phyloP scores from a whole-genome alignment of 257 asterid species.

The Primulina huaijiensis region DNA sequence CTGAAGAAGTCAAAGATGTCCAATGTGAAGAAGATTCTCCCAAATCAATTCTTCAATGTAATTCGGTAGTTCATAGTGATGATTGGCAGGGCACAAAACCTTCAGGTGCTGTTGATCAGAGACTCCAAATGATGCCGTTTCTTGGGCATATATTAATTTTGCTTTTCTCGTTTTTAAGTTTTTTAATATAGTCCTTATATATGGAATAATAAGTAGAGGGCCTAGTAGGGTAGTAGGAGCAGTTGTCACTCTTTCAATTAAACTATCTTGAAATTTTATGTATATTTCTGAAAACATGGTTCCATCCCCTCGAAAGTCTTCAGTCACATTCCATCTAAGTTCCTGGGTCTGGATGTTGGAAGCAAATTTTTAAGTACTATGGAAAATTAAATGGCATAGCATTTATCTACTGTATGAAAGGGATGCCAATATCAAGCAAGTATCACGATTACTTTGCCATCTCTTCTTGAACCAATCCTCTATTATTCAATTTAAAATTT shows the following conservation, averaged over 20 bases:
- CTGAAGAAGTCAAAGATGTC: slow-evolving; percentile 25
- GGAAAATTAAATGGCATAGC: background rate
- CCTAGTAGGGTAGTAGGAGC: background rate
- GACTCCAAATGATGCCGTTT: background rate
- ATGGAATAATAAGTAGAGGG: background rate
- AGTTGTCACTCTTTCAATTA: too few relatives aligned
- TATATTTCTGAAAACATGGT: background rate
- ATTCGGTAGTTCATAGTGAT: slow-evolving; percentile 20
- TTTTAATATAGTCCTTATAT: background rate
- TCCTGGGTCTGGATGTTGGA: background rate
- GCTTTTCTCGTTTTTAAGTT: background rate
- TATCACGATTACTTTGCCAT: background rate
- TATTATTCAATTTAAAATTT: background rate
- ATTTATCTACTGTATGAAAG: background rate
- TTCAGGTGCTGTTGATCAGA: slow-evolving; percentile 32
- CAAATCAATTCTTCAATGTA: slow-evolving; percentile 22
- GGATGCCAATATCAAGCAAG: background rate
- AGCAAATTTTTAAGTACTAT: background rate
- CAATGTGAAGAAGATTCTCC: slow-evolving; percentile 30
- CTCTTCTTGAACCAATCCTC: background rate
- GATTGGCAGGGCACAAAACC: slow-evolving; percentile 24
- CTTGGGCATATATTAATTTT: background rate
- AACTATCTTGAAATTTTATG: background rate
- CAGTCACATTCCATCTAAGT: background rate
- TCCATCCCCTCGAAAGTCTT: background rate